Conservation (phyloP, 805 yeast genomes). For the Cyberlindnera petersonii region DNA sequence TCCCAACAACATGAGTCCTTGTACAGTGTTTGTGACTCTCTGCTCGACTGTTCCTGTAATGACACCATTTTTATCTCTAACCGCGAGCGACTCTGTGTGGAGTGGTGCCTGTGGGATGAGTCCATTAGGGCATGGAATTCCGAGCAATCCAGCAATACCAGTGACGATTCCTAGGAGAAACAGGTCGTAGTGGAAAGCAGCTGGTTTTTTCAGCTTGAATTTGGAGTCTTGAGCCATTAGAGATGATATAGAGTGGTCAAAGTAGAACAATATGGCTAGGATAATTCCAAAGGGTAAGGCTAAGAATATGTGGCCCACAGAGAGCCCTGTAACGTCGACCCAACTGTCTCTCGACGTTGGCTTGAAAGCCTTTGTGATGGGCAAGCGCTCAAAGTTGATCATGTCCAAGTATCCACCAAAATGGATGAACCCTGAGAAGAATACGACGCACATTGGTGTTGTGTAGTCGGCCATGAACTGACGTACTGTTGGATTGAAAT, state of each 20-base stretch:
- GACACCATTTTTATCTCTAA: conserved; percentile 31
- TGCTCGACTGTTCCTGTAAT: conserved; percentile 71
- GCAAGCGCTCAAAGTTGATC: conserved; percentile 57
- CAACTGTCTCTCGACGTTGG: conserved; percentile 55
- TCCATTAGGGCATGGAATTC: conserved; percentile 96
- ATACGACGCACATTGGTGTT: conserved; percentile 76
- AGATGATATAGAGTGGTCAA: conserved; percentile 93
- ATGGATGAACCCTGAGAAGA: conserved; percentile 90
- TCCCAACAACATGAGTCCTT: conserved; percentile 78
- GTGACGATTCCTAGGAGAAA: conserved; percentile 81
- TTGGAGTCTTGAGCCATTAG: conserved; percentile 85
- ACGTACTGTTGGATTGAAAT: conserved; percentile 56
- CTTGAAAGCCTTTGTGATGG: conserved; percentile 64
- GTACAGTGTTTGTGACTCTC: conserved; percentile 76
- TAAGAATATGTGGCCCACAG: conserved; percentile 73
- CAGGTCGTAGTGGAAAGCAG: conserved; percentile 92
- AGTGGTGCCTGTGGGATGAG: conserved; percentile 95
- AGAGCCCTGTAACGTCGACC: conserved; percentile 37
- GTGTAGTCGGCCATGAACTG: conserved; percentile 82
- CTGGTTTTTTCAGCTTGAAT: conserved; percentile 79
- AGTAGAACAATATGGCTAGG: conserved; percentile 80
- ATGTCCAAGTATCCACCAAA: conserved; percentile 74
- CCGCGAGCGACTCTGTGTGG: conserved; percentile 76
- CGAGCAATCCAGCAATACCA: conserved; percentile 80
- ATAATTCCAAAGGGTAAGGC: conserved; percentile 92